These are phyloP conservation scores for Blastobotrys persicus DNA, from an alignment of 1,139 yeast genomes.

Conservation along the genomic window DNA sequence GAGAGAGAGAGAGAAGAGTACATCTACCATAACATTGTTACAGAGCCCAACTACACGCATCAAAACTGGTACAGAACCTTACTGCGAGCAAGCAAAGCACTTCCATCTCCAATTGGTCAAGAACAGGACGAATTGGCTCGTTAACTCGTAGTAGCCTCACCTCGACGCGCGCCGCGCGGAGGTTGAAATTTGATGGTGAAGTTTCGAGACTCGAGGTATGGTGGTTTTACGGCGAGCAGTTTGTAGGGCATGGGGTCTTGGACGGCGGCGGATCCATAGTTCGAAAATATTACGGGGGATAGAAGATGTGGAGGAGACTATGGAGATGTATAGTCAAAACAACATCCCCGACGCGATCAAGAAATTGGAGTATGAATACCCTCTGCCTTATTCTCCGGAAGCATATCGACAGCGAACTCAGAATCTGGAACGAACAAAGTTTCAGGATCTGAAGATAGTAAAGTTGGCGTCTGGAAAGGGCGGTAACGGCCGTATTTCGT, in stretches of 20 bases:
- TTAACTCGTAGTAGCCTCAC: no score
- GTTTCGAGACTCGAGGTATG: no score
- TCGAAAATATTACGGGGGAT: conserved; percentile 22
- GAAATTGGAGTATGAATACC: conserved; percentile 23
- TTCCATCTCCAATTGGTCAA: no score
- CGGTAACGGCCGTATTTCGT: conserved; percentile 85
- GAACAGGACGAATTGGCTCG: no score
- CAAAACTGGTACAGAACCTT: no score
- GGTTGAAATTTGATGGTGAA: no score
- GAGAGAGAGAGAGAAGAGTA: no score
- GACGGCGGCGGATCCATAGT: conserved; percentile 4
- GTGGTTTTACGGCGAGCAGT: not conserved
- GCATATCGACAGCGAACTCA: conserved; percentile 28
- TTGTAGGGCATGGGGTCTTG: not conserved
- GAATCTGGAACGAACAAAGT: conserved; percentile 26
- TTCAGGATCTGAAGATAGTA: conserved; percentile 63
- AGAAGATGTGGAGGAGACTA: conserved; percentile 23
- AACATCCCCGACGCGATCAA: conserved; percentile 26
- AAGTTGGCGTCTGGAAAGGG: conserved; percentile 78
- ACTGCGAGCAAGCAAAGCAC: no score
- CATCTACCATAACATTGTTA: no score
- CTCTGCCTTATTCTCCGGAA: conserved; percentile 31
- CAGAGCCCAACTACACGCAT: no score
- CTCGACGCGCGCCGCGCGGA: no score
- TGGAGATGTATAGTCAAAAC: conserved; percentile 21